phyloP scores from a whole-genome alignment of 2,329 filamentous ascomycete species.

The Monosporascus sp. region DNA sequence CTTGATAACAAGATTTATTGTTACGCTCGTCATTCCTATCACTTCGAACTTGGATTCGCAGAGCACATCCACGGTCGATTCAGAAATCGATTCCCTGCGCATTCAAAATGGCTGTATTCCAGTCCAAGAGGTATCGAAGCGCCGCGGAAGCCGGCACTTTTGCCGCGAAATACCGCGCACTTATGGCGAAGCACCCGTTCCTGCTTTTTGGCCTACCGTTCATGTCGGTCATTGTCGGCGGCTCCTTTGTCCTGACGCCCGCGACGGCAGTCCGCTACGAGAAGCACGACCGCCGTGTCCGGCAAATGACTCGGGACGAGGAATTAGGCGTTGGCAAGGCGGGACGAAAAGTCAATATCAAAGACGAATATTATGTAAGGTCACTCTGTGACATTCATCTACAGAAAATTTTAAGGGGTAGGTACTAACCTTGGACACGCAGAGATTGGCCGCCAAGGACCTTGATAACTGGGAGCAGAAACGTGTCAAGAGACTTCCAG shows the following conservation, averaged over 20 bases:
- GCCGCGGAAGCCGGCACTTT: conserved; percentile 61
- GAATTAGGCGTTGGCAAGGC: conserved; percentile 73
- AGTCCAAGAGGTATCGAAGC: conserved; percentile 64
- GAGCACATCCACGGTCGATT: no score
- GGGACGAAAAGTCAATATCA: conserved; percentile 68
- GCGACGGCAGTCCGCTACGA: conserved; percentile 93
- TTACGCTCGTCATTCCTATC: no score
- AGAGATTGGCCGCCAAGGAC: conserved; percentile 82
- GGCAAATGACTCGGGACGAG: conserved; percentile 79
- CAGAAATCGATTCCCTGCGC: no score
- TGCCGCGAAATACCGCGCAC: conserved; percentile 69
- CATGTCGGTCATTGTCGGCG: conserved; percentile 80
- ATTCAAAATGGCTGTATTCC: conserved; percentile 55
- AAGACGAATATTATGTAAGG: conserved; percentile 82
- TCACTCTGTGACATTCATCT: not conserved
- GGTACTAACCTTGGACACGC: conserved; percentile 14
- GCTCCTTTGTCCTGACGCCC: conserved; percentile 90
- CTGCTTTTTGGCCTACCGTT: conserved; percentile 92
- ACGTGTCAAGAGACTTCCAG: conserved; percentile 80
- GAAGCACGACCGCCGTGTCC: conserved; percentile 82
- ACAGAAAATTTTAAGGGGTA: not conserved
- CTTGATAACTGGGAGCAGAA: conserved; percentile 97
- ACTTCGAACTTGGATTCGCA: no score
- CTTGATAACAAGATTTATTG: no score
- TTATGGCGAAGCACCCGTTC: conserved; percentile 77